Base-by-base conservation (phyloP, 371 early-diverging fungal species). In the Conidiobolus incongruus region DNA sequence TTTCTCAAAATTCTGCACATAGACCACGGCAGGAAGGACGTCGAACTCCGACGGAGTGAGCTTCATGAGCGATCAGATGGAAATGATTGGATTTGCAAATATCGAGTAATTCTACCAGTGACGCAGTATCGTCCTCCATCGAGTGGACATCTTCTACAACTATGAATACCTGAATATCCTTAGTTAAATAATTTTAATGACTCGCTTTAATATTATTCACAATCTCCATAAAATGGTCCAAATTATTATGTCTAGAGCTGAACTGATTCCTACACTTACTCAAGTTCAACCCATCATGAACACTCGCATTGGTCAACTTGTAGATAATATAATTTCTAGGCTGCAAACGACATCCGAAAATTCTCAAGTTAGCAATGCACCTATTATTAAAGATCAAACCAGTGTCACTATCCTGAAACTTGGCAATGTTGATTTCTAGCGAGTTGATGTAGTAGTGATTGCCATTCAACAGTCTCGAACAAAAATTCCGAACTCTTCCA, bases 101-200 rank as follows among this genome's bases (percentile, higher is more conserved):
- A 28, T 55, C 55, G 1, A 73, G 66, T 7, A 85, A 65, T 33
- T 74, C 74, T 16, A 21, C 44, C 31, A 85, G 49, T 1, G 77
- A 78, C 13, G 77, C 76, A 19, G 65, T 49, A 51, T 77, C 77
- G 0, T 83, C 86, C 58, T 85, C 86, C 86, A 85, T 85, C 0
- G 77, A 77, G 52, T 85, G 82, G 6, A 82, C 66, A 5, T 72
- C 55, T 60, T 82, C 83, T 6, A 81, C 71, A 0, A 75, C 76
- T 4, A 85, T 60, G 62, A 80, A 68, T 11, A 77, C 62, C 19
- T 72, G 71, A 30, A 22, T 42, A 19, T 47, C 29, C 15, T 45
- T 29, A n/a, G n/a, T n/a, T n/a, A n/a, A n/a, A n/a, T n/a, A n/a
- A n/a, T n/a, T n/a, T n/a, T n/a, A n/a, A n/a, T n/a, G 2, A 38